A percentile compares a stretch with the other conserved stretches of the same genome.
These are phyloP conservation scores for Eucalyptus albens DNA, from an alignment of 345 rosid species.

Conservation along the genomic window DNA sequence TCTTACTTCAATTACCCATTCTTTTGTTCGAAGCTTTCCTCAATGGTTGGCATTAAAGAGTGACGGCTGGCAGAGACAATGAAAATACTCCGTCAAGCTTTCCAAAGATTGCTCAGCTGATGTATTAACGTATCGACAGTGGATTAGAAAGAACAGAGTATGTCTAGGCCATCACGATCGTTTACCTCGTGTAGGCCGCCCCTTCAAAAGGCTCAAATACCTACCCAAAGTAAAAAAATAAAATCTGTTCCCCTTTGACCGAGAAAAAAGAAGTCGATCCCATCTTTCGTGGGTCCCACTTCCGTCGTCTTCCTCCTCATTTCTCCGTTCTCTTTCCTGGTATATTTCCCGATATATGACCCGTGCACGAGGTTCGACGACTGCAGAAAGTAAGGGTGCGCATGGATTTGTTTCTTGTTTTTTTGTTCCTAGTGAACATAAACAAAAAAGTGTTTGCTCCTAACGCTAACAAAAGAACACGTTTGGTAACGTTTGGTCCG, in stretches of 20 bases:
- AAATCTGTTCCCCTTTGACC: no score
- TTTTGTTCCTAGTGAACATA: no score
- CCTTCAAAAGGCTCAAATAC: no score
- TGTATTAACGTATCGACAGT: background rate
- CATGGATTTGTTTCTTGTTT: no score
- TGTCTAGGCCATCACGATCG: no score
- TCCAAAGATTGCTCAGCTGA: background rate
- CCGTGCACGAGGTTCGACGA: background rate
- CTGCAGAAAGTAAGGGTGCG: background rate
- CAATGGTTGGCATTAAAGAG: background rate
- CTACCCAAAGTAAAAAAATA: no score
- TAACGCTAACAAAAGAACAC: no score
- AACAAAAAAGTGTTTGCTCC: no score
- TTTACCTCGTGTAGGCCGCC: no score
- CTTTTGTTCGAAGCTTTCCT: background rate
- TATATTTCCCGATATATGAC: background rate
- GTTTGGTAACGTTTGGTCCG: no score
- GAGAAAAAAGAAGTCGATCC: no score
- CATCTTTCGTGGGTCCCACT: background rate
- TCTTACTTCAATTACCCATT: background rate
- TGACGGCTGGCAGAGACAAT: background rate
- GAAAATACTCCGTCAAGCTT: background rate
- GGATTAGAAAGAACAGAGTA: background rate
- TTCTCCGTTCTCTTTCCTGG: background rate
- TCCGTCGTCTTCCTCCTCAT: background rate